Base-by-base conservation (phyloP, 768 basidiomycete genomes). In the Ephemerocybe angulata region DNA sequence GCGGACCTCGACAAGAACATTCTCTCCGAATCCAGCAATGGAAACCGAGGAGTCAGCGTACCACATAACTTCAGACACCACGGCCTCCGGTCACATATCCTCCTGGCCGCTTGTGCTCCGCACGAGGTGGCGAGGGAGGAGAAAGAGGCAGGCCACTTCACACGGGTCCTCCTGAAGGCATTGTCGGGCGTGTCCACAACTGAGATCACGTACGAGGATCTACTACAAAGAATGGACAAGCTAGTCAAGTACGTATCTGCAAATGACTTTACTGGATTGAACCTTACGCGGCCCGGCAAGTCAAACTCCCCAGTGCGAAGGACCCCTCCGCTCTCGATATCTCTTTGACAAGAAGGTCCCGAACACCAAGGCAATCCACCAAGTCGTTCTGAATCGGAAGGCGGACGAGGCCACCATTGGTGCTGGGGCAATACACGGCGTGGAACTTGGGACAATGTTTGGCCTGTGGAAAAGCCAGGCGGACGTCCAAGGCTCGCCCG, bases 241-340 rank as follows among this genome's bases (percentile, higher is more conserved):
- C 27, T 49, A 29, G 19, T 4, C 12, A 5, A 4, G 47, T 49
- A 30, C 5, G 47, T 49, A 8, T 49, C 47, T 28, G 10, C 19
- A 24, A 8, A 15, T n/a, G 11, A 11, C 24, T 47, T 19, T 19
- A 17, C 2, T 3, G 21, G 7, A 21, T 17, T 17, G 10, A 19
- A 17, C 15, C 22, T 21, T 21, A 13, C 1, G 17, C 4, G 8
- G n/a, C 47, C n/a, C n/a, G n/a, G n/a, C n/a, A n/a, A 55, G 56
- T 13, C 62, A 63, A 53, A 61, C 57, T 40, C 62, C 62, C 1
- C 62, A 63, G 40, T 63, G 62, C 38, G 62, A 63, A 58, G 62
- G 62, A 1, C 41, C 48, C 6, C 19, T 40, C 3, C 35, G 43
- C 25, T n/a, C 51, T 35, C 53, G 60, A 2, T 25, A 52, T 3